Conservation (phyloP, 2,329 filamentous ascomycete genomes). For the Aspergillus sp. region DNA sequence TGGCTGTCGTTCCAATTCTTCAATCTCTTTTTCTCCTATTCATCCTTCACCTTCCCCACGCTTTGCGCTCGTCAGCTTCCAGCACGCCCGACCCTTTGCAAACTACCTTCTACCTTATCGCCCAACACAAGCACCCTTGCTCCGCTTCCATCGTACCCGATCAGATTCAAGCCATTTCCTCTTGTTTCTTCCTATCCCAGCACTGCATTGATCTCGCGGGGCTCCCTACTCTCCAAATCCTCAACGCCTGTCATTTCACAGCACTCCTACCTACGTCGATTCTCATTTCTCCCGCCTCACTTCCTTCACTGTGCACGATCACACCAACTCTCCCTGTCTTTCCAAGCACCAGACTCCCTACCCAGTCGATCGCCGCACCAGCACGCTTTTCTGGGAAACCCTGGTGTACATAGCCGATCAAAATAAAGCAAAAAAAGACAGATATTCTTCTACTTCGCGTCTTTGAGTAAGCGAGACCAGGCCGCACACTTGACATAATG, state of each 20-base stretch:
- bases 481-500: constrained; percentile 55
- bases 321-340: constrained; percentile 28
- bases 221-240: constrained; percentile 17
- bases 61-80: constrained; percentile 20
- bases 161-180: constrained; percentile 20
- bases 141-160: constrained; percentile 23
- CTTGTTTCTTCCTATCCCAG: constrained; percentile 19
- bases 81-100: constrained; percentile 22
- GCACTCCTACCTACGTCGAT: constrained; percentile 28
- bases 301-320: constrained; percentile 34
- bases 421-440: constrained; percentile 50
- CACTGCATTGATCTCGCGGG: constrained; percentile 24
- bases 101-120: constrained; percentile 17
- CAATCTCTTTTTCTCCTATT: constrained; percentile 5
- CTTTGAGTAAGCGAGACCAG: constrained; percentile 43
- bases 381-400: constrained; percentile 89
- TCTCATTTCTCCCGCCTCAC: constrained; percentile 37
- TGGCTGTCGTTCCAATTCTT: constrained; percentile 13
- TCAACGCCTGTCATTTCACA: constrained; percentile 27
- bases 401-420: constrained; percentile 75
- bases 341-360: constrained; percentile 41
- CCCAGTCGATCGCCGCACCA: constrained; percentile 61
- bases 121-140: constrained; percentile 23
- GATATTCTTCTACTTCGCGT: constrained; percentile 46
- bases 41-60: constrained; percentile 17